phyloP scores from a whole-genome alignment of 73 alveolate species.

The Paramecium octaurelia region DNA sequence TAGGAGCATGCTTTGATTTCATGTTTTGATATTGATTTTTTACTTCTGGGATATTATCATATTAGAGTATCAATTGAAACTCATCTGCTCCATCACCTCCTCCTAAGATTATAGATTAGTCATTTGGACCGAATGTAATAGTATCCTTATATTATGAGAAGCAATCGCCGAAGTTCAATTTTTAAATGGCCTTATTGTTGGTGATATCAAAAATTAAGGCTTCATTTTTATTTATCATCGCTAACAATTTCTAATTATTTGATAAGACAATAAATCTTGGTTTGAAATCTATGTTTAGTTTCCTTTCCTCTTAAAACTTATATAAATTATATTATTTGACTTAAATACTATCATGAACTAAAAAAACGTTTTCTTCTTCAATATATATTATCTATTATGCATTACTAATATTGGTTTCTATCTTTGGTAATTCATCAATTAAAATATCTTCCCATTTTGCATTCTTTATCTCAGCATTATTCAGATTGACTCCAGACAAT shows the following conservation, averaged over 20 bases:
- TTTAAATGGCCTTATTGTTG: background rate
- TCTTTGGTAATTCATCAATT: background rate
- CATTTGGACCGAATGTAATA: background rate
- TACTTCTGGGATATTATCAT: background rate
- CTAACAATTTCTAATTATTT: background rate
- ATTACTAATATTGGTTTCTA: background rate
- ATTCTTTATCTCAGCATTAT: background rate
- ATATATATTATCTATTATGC: background rate
- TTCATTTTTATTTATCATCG: background rate
- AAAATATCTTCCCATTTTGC: background rate
- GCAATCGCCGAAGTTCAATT: background rate
- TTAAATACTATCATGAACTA: background rate
- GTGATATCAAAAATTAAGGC: background rate
- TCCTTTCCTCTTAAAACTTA: background rate
- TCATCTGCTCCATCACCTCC: background rate
- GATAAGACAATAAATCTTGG: background rate
- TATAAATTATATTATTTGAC: background rate
- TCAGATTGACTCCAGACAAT: background rate
- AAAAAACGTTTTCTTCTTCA: background rate
- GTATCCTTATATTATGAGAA: background rate
- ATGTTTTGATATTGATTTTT: background rate
- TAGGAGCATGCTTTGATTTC: background rate
- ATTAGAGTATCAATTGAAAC: background rate
- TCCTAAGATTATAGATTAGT: background rate
- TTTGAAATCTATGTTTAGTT: background rate